These are phyloP conservation scores for Malassezia sp. DNA, from an alignment of 1,284 basidiomycete genomes.

Conservation along the genomic window DNA sequence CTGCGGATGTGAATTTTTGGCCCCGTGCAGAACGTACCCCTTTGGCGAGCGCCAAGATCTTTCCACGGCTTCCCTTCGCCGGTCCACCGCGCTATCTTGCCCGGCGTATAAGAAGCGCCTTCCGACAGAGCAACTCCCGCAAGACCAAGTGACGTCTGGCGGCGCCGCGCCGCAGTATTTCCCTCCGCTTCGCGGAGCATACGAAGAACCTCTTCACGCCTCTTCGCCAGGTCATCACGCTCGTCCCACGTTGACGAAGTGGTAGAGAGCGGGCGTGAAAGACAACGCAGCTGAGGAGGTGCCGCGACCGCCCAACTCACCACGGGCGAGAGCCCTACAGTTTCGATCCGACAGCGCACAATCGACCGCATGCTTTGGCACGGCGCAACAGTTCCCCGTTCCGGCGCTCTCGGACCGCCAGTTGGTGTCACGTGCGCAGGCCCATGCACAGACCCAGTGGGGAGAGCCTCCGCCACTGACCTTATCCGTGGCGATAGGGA, in stretches of 20 bases:
- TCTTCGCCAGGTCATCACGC: background rate
- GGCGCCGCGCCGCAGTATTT: background rate
- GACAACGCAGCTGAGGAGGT: too few species aligned
- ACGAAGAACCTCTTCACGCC: constrained; percentile 9
- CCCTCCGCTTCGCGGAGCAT: background rate
- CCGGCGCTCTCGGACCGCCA: too few species aligned
- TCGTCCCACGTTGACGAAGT: too few species aligned
- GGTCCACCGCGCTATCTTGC: constrained; percentile 13
- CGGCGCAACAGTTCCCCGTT: too few species aligned
- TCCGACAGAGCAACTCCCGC: constrained; percentile 8
- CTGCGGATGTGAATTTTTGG: constrained; percentile 43
- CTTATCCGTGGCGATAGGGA: background rate
- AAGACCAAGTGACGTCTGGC: constrained; percentile 5
- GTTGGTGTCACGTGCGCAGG: background rate
- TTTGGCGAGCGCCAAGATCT: constrained; percentile 66
- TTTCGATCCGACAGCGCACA: too few species aligned
- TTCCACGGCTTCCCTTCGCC: constrained; percentile 55
- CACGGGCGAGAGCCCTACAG: too few species aligned
- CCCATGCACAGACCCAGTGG: background rate
- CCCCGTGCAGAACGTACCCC: constrained; percentile 63
- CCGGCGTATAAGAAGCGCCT: background rate
- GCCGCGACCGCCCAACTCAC: too few species aligned
- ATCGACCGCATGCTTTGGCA: too few species aligned
- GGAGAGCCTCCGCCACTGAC: background rate
- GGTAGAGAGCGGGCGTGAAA: too few species aligned